Evolutionary conservation across 2,329 filamentous ascomycete genomes (phyloP), one percentile per base, ranked within the genome.

Genomic region (Fusarium coicis): DNA sequence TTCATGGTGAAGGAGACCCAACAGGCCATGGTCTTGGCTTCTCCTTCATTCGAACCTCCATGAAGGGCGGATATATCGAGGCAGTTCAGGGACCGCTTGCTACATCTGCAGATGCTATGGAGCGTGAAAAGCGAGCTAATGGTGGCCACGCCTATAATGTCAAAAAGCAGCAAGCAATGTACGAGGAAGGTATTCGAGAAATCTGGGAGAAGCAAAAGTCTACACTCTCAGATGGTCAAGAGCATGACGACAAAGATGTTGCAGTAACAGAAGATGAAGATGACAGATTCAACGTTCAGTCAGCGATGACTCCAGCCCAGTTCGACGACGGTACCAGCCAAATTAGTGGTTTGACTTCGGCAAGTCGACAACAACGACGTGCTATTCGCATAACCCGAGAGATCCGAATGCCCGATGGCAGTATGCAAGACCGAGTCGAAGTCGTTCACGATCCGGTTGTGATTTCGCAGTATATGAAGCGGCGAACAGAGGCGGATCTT

Each of bases 121-220:
- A 94, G 78, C 93, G 95, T 70, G 94, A 95, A 80, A 90, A 96
- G 72, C 93, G 95, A 79, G 93, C 93, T 21, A 96, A 96, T 73
- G 95, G 95, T 62, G 96, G 96, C 1, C 96, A 99, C 83, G 95
- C 94, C 76, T 99, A 99, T 85, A 99, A 99, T 73, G 96, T 99
- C 68, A 96, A 96, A 79, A 92, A 93, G 74, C 96, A 99, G 81
- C 94, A 98, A 79, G 92, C 91, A 70, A 93, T 94, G 77, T 99
- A 99, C 80, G 94, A 97, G 75, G 92, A 95, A 59, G 94, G 94
- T 28, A 98, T 99, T 75, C 90, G 92, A 63, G 91, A 93, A 68
- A 98, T 98, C 69, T 99, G 96, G 96, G 92, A 94, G 68, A 91
- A 93, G 74, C 96, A 98, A 81, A 94, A 93, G 81, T 84, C 89